Evolutionary conservation across 495 filamentous ascomycete species (phyloP).

Genomic region (Cercophora samala): DNA sequence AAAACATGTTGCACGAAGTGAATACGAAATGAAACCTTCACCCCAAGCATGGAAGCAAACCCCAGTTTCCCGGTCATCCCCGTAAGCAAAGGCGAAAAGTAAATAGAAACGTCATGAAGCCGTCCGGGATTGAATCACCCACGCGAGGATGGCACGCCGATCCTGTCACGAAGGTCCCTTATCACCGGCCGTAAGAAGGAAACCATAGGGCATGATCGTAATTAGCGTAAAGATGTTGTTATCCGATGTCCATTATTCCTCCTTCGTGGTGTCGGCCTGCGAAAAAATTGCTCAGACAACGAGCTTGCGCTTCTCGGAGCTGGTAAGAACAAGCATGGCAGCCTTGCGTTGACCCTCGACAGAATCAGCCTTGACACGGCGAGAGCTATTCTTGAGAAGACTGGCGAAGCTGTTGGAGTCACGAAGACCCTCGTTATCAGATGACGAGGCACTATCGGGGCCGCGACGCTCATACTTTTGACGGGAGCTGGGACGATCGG

Average conservation of each 20-base stretch:
- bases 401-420: conserved; percentile 51
- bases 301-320: conserved; percentile 82
- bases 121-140: conserved; percentile 11
- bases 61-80: conserved; percentile 23
- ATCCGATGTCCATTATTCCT: conserved; percentile 10
- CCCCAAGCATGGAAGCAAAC: conserved; percentile 4
- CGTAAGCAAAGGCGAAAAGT: conserved; percentile 15
- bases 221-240: conserved; percentile 33
- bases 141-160: conserved; percentile 15
- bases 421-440: conserved; percentile 39
- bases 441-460: conserved; percentile 57
- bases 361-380: conserved; percentile 41
- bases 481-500: conserved; percentile 61
- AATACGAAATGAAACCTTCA: conserved; percentile 1
- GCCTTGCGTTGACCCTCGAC: conserved; percentile 69
- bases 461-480: conserved; percentile 60
- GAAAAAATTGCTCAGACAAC: conserved; percentile 18
- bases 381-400: conserved; percentile 55
- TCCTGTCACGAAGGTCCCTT: not conserved
- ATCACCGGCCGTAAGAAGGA: conserved; percentile 15
- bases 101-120: conserved; percentile 26
- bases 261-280: not conserved
- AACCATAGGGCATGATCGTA: conserved; percentile 36
- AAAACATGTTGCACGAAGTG: conserved; percentile 1
- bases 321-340: conserved; percentile 80